Conservation (phyloP, 176 grass and related monocot species). For the Pontederia crassipes region DNA sequence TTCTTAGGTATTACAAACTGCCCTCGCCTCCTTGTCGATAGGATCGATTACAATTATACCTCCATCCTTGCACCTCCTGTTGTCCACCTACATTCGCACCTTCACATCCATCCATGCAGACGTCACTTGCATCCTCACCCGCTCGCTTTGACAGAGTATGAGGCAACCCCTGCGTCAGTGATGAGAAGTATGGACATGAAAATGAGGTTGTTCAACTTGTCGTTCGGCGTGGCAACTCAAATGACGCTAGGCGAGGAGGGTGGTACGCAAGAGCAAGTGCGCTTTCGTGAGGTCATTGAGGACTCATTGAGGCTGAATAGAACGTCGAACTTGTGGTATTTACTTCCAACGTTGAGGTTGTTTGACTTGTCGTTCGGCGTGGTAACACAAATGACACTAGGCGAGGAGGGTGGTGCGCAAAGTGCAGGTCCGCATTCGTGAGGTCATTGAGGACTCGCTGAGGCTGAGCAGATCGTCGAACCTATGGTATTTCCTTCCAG, state of each 20-base stretch:
- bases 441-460: slow-evolving; percentile 25
- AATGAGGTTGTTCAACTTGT: slow-evolving; percentile 39
- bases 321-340: slow-evolving; percentile 42
- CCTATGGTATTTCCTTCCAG: slow-evolving; percentile 55
- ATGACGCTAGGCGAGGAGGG: slow-evolving; percentile 37
- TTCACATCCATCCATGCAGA: slow-evolving; percentile 20
- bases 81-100: slow-evolving; percentile 21
- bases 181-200: slow-evolving; percentile 40
- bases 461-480: slow-evolving; percentile 25
- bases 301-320: slow-evolving; percentile 17
- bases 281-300: slow-evolving; percentile 33
- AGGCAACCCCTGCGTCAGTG: neutral
- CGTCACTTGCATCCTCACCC: slow-evolving; percentile 32
- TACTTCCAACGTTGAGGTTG: slow-evolving; percentile 40
- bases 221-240: slow-evolving; percentile 46
- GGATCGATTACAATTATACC: slow-evolving; percentile 22
- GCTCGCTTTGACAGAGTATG: slow-evolving; percentile 10
- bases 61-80: slow-evolving; percentile 41
- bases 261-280: slow-evolving; percentile 31
- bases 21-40: slow-evolving; percentile 25
- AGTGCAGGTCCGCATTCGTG: slow-evolving; percentile 31
- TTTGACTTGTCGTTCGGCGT: slow-evolving; percentile 53
- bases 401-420: slow-evolving; percentile 32
- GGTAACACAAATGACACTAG: slow-evolving; percentile 47
- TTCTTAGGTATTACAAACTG: too few species aligned